These are phyloP conservation scores for Neurospora sp. DNA, from an alignment of 495 filamentous ascomycete genomes.

Conservation along the genomic window DNA sequence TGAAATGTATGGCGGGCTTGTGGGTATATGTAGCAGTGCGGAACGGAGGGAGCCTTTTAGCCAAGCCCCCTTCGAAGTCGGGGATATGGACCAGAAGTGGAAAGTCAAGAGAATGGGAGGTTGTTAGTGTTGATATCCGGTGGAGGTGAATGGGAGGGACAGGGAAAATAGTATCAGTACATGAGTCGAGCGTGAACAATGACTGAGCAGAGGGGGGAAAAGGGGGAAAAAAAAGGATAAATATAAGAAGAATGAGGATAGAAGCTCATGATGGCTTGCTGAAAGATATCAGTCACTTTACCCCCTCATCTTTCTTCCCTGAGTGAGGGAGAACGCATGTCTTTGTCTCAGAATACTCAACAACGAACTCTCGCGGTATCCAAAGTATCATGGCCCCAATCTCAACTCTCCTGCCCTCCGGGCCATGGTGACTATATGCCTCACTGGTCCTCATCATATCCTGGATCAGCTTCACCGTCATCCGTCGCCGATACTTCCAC, in stretches of 20 bases:
- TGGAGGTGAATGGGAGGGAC: not conserved
- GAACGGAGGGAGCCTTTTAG: not conserved
- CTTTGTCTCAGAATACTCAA: not conserved
- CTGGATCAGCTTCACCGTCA: not conserved
- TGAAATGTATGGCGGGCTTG: not conserved
- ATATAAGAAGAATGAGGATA: not conserved
- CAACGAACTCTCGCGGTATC: not conserved
- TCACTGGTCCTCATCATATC: not conserved
- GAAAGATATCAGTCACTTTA: not conserved
- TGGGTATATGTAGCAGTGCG: not conserved
- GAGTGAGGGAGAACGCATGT: not conserved
- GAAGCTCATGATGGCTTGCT: not conserved
- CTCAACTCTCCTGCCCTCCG: not conserved
- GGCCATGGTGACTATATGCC: not conserved
- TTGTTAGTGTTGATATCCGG: not conserved
- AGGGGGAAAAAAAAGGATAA: too few relatives aligned
- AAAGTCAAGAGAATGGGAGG: not conserved
- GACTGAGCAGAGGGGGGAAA: not conserved
- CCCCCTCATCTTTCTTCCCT: not conserved
- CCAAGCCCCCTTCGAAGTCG: not conserved
- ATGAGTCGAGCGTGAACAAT: too few relatives aligned
- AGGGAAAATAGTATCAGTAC: too few relatives aligned
- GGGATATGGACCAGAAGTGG: not conserved
- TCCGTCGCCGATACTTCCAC: slow-evolving; percentile 24
- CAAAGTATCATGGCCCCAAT: not conserved